Conservation (phyloP, 2,329 filamentous ascomycete genomes). For the Clarireedia paspali region DNA sequence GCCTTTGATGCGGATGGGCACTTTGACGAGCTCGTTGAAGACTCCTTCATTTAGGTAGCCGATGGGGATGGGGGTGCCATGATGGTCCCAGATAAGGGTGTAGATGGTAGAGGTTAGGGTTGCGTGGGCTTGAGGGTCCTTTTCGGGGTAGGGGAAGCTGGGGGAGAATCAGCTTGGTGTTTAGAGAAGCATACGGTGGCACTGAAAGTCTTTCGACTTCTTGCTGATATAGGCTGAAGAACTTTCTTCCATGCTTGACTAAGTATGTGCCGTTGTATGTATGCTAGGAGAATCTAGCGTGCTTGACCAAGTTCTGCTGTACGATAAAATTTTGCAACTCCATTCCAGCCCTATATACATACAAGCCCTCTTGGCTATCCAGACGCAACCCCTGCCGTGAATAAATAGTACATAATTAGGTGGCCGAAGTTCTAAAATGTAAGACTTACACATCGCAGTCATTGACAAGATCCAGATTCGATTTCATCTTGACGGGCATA, state of each 20-base stretch:
- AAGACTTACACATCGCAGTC: conserved; percentile 46
- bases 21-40: conserved; percentile 39
- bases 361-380: not conserved
- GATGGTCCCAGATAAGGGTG: conserved; percentile 50
- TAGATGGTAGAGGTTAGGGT: conserved; percentile 54
- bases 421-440: not conserved
- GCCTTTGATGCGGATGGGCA: conserved; percentile 44
- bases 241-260: not conserved
- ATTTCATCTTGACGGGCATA: conserved; percentile 16
- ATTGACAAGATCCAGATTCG: conserved; percentile 44
- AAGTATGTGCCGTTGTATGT: not conserved
- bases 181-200: not conserved
- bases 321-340: too few species aligned
- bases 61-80: conserved; percentile 53
- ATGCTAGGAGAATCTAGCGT: too few species aligned
- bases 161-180: conserved; percentile 1
- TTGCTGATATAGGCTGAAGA: not conserved
- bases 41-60: conserved; percentile 51
- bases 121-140: conserved; percentile 48
- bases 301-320: too few species aligned
- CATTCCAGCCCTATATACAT: not conserved
- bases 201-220: not conserved
- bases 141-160: conserved; percentile 72
- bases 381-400: not conserved
- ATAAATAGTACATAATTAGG: not conserved